Evolutionary conservation across 352 stramenopile genomes (phyloP), one percentile per base, ranked within the genome.

Genomic region (Globisporangium camurandrum): DNA sequence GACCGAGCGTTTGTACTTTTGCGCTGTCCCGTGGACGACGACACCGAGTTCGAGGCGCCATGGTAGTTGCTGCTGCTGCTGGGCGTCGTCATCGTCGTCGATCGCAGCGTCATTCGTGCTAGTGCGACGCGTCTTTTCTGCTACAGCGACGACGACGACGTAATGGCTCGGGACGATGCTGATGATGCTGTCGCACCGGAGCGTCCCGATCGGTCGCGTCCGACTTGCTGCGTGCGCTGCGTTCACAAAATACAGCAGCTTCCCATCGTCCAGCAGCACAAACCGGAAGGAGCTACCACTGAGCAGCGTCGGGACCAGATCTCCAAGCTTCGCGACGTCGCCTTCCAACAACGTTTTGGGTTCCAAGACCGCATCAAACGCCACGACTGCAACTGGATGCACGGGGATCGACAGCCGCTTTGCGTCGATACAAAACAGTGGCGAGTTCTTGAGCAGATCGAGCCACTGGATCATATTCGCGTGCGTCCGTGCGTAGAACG

Each of bases 401-500:
- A 93, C 82, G 7, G 81, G 81, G 48, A 95, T 91, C 8, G 81
- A 91, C 8, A 88, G 54, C 3, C 77, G 70, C 2, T 64, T 67
- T 3, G 70, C 55, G 37, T 75, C 68, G 10, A 61, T 48, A 3
- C 66, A 78, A 57, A 92, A 95, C 23, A 92, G 57, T 11, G 78
- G 79, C 39, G 69, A 89, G 54, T 95, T 95, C 62, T 95, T 95
- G 20, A 95, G 67, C 48, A 93, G 44, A 59, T 95, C 82, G 26
- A 95, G 59, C 84, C 84, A 95, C 52, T 92, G 77, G 12, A 74
- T 49, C 77, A 92, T 85, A 51, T 95, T 82, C 14, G 85, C 67
- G 19, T 67, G 65, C 49, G 74, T 84, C 30, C 79, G 70, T 26
- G 83, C 87, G 61, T 88, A 92, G 49, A 93, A 95, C 6, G 81